Percentiles rank a stretch among this genome's conserved stretches.
Evolutionary conservation across 768 basidiomycete genomes (phyloP).

Genomic region (Dioszegia crocea): DNA sequence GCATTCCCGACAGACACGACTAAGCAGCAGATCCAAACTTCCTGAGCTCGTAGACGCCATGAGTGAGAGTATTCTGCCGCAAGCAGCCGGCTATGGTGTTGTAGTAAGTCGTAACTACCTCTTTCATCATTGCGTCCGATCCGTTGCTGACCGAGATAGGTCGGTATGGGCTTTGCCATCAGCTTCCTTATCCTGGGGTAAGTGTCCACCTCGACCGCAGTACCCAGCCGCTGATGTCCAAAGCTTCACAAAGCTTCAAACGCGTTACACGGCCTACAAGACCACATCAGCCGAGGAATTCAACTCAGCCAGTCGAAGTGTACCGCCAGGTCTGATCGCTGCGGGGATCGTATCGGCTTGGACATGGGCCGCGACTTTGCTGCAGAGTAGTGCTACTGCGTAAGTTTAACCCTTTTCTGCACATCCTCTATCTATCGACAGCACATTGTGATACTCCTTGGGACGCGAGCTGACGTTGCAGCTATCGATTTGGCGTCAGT

Average conservation of each 20-base stretch:
- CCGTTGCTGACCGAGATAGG: slow-evolving; percentile 11
- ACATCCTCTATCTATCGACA: too few relatives aligned
- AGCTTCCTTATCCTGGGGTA: slow-evolving; percentile 54
- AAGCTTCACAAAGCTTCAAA: slow-evolving; percentile 67
- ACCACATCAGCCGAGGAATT: slow-evolving; percentile 63
- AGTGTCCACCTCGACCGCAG: slow-evolving; percentile 23
- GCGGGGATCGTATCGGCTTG: slow-evolving; percentile 54
- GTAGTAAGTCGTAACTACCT: slow-evolving; percentile 53
- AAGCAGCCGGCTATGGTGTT: slow-evolving; percentile 81
- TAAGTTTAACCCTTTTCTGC: slow-evolving; percentile 2
- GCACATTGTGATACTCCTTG: too few relatives aligned
- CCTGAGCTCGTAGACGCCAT: too few relatives aligned
- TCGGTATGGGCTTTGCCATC: slow-evolving; percentile 77
- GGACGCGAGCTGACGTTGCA: too few relatives aligned
- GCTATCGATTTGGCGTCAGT: slow-evolving; percentile 81
- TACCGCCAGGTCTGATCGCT: slow-evolving; percentile 88
- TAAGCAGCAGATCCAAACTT: too few relatives aligned
- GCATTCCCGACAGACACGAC: too few relatives aligned
- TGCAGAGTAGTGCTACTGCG: slow-evolving; percentile 26
- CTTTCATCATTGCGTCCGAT: background rate
- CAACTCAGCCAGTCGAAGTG: slow-evolving; percentile 49
- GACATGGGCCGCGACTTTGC: slow-evolving; percentile 46
- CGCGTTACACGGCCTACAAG: slow-evolving; percentile 68
- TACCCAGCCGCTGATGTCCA: background rate
- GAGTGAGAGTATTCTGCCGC: slow-evolving; percentile 55